These are phyloP conservation scores for Trifolium pratense DNA, from an alignment of 306 rosid genomes.

Conservation along the genomic window DNA sequence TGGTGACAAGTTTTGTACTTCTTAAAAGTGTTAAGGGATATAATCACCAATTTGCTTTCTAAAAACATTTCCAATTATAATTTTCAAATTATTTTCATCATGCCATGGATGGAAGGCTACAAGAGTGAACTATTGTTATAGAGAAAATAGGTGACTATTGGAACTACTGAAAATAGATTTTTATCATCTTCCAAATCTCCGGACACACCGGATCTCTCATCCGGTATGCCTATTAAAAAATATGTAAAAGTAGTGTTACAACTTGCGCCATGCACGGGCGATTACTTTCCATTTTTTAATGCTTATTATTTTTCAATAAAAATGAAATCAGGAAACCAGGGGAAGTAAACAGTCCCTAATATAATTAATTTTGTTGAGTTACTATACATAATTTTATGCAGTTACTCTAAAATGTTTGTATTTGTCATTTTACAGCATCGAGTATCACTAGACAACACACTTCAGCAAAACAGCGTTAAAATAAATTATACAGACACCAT, in stretches of 20 bases:
- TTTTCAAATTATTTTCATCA: background rate
- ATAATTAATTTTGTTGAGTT: background rate
- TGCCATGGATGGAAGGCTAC: background rate
- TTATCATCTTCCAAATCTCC: background rate
- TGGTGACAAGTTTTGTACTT: slow-evolving; percentile 12
- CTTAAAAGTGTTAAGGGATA: background rate
- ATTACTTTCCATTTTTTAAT: too few relatives aligned
- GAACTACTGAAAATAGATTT: background rate
- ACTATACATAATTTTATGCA: background rate
- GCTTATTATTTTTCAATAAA: background rate
- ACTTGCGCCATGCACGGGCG: too few relatives aligned
- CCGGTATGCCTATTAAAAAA: background rate
- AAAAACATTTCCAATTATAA: background rate
- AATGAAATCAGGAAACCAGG: background rate
- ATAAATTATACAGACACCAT: background rate
- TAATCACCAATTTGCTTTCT: background rate
- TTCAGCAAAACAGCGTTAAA: background rate
- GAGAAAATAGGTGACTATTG: background rate
- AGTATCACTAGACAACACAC: slow-evolving; percentile 13
- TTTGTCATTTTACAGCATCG: background rate
- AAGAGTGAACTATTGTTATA: background rate
- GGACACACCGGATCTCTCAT: background rate
- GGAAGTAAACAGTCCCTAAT: background rate
- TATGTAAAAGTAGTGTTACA: background rate
- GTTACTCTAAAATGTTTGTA: background rate